phyloP scores from a whole-genome alignment of 805 yeast species.

The Ogataea ramenticola region DNA sequence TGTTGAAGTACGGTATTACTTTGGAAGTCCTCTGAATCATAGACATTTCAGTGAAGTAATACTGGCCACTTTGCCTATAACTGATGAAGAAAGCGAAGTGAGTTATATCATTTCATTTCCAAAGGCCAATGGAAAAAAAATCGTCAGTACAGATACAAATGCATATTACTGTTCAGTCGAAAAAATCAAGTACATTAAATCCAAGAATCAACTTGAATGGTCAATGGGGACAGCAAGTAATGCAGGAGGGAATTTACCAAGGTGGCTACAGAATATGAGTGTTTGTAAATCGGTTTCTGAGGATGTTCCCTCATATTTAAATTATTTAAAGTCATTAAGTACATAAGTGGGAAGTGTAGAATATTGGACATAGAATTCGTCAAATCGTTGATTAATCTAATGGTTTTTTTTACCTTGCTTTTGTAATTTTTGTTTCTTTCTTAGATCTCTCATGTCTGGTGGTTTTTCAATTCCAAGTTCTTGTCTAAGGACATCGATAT shows the following conservation, averaged over 20 bases:
- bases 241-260: slow-evolving; percentile 34
- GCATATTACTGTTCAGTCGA: slow-evolving; percentile 32
- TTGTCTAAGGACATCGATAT: slow-evolving; percentile 61
- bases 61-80: slow-evolving; percentile 17
- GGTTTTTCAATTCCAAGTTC: slow-evolving; percentile 74
- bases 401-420: background rate
- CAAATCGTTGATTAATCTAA: no score
- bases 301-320: slow-evolving; percentile 30
- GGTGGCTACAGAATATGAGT: slow-evolving; percentile 31
- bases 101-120: slow-evolving; percentile 28
- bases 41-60: slow-evolving; percentile 31
- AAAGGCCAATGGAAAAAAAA: slow-evolving; percentile 10
- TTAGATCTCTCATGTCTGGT: slow-evolving; percentile 65
- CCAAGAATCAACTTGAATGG: slow-evolving; percentile 22
- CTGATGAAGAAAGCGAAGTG: slow-evolving; percentile 14
- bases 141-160: slow-evolving; percentile 7
- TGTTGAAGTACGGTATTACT: slow-evolving; percentile 27
- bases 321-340: slow-evolving; percentile 5
- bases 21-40: slow-evolving; percentile 28
- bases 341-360: background rate
- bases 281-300: slow-evolving; percentile 30
- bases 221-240: slow-evolving; percentile 31
- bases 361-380: background rate
- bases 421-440: slow-evolving; percentile 24
- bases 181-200: slow-evolving; percentile 17